Evolutionary conservation across 1,284 basidiomycete genomes (phyloP).

Genomic region (Ceratobasidium sp.): DNA sequence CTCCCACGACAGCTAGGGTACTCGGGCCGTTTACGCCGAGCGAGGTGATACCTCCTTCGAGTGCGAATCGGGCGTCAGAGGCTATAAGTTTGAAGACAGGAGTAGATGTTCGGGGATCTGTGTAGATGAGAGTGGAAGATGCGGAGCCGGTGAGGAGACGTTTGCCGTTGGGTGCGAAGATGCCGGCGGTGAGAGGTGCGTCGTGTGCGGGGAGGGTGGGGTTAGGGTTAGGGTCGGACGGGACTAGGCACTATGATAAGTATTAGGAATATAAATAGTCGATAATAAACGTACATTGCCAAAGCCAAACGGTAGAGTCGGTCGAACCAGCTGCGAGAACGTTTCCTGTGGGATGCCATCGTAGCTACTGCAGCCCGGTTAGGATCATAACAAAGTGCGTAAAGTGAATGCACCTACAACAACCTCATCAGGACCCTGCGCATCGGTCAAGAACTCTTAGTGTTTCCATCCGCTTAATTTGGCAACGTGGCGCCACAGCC

Average conservation of each 20-base stretch:
- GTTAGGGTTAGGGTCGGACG: conserved; percentile 91
- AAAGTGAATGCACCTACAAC: too few species aligned
- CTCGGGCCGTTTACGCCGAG: conserved; percentile 87
- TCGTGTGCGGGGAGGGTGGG: conserved; percentile 96
- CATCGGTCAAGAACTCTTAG: conserved; percentile 94
- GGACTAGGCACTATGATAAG: too few species aligned
- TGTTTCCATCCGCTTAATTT: conserved; percentile 73
- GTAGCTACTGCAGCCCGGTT: conserved; percentile 91
- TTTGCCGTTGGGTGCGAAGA: conserved; percentile 94
- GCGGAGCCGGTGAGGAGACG: conserved; percentile 89
- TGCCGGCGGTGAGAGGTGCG: conserved; percentile 86
- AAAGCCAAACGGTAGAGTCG: conserved; percentile 97
- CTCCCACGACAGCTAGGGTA: conserved; percentile 90
- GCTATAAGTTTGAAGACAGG: conserved; percentile 86
- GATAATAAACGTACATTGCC: conserved; percentile 92
- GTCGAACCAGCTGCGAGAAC: conserved; percentile 93
- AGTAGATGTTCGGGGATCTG: conserved; percentile 87
- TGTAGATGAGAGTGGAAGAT: conserved; percentile 88
- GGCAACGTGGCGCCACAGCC: conserved; percentile 89
- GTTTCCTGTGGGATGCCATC: conserved; percentile 96
- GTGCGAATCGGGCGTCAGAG: conserved; percentile 79
- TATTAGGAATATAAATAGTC: too few species aligned
- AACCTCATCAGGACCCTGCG: conserved; percentile 96
- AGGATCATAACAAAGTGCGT: too few species aligned
- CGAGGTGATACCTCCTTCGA: conserved; percentile 86